These are phyloP conservation scores for Paraurostyla sp. DNA, from an alignment of 73 alveolate species.

Conservation along the genomic window DNA sequence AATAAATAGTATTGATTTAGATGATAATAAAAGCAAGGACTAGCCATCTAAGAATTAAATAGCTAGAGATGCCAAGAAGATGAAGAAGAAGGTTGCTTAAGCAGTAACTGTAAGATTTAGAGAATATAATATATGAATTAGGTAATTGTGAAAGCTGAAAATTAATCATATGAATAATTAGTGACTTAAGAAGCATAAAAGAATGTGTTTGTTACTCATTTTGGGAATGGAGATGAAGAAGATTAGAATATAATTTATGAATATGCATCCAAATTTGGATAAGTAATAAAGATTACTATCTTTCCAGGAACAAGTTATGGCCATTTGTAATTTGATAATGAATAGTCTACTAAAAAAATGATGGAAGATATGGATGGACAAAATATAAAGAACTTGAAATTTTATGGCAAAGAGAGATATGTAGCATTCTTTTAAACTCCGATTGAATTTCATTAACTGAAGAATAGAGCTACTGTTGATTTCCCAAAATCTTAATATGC, in stretches of 20 bases:
- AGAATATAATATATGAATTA: background rate
- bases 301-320: slow-evolving; percentile 79
- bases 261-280: slow-evolving; percentile 40
- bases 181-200: slow-evolving; percentile 22
- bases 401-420: slow-evolving; percentile 34
- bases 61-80: slow-evolving; percentile 47
- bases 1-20: background rate
- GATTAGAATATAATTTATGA: slow-evolving; percentile 56
- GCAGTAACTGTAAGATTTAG: slow-evolving; percentile 58
- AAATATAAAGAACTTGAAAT: background rate
- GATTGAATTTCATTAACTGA: background rate
- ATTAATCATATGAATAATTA: slow-evolving; percentile 51
- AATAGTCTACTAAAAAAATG: background rate
- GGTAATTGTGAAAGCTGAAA: slow-evolving; percentile 76
- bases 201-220: slow-evolving; percentile 60
- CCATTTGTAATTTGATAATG: slow-evolving; percentile 28
- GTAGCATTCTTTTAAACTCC: slow-evolving; percentile 22
- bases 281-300: slow-evolving; percentile 29
- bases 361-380: slow-evolving; percentile 36
- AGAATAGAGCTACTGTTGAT: slow-evolving; percentile 40
- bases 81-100: slow-evolving; percentile 75
- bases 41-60: slow-evolving; percentile 3
- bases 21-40: background rate
- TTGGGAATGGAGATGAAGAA: slow-evolving; percentile 78
- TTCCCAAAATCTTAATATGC: slow-evolving; percentile 55